Percentiles rank a stretch among this genome's conserved stretches.
phyloP scores from a whole-genome alignment of 176 grass and related monocot species.

The Oryza officinalis region DNA sequence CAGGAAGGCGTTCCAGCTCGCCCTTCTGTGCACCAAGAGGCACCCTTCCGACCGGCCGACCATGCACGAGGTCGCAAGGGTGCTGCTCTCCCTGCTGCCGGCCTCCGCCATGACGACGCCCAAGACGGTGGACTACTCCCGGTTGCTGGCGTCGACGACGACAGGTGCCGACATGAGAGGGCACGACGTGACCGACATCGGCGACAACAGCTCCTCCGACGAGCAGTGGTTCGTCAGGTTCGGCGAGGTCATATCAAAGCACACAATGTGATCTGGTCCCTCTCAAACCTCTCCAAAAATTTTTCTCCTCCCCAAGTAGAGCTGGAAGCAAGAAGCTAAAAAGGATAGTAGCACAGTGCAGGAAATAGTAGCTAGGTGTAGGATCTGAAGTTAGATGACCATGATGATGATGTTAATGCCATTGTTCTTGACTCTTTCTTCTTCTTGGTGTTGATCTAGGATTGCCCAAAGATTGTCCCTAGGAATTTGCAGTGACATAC shows the following conservation, averaged over 20 bases:
- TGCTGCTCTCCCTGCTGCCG: conserved; percentile 87
- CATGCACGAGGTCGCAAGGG: conserved; percentile 86
- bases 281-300: background rate
- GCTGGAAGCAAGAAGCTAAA: conserved; percentile 28
- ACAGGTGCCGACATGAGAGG: conserved; percentile 34
- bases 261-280: conserved; percentile 53
- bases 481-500: background rate
- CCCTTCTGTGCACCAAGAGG: conserved; percentile 84
- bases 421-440: conserved; percentile 27
- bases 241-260: conserved; percentile 96
- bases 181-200: conserved; percentile 39
- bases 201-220: conserved; percentile 77
- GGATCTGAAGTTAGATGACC: conserved; percentile 19
- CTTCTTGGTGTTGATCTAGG: background rate
- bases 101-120: conserved; percentile 12
- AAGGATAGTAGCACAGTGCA: conserved; percentile 56
- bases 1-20: conserved; percentile 94
- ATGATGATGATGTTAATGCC: conserved; percentile 16
- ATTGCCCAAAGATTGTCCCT: conserved; percentile 27
- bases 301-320: conserved; percentile 38
- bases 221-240: conserved; percentile 92
- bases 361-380: conserved; percentile 48
- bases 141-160: conserved; percentile 49
- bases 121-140: conserved; percentile 60
- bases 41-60: conserved; percentile 84